These are phyloP conservation scores for Sporothrix pallida DNA, from an alignment of 2,329 filamentous ascomycete species.

Conservation along the genomic window DNA sequence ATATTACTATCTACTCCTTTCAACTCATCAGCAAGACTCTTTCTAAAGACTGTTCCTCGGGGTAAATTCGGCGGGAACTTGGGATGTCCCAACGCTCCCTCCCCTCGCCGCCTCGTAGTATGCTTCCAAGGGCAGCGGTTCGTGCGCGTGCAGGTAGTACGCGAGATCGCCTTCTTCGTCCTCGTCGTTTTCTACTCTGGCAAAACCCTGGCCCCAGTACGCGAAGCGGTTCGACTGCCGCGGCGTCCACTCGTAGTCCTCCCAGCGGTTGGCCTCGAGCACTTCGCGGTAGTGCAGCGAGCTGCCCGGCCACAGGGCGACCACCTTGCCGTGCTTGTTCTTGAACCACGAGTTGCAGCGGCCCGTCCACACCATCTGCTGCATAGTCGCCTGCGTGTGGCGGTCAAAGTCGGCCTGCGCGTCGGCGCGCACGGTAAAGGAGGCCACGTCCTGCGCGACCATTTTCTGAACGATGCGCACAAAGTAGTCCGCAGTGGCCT, in stretches of 20 bases:
- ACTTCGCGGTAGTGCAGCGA: conserved; percentile 55
- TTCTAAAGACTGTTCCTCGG: not conserved
- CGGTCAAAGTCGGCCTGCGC: conserved; percentile 54
- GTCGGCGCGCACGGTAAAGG: conserved; percentile 40
- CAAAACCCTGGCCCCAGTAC: conserved; percentile 40
- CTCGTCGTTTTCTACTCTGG: conserved; percentile 37
- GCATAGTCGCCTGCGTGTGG: conserved; percentile 51
- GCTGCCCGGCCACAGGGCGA: conserved; percentile 51
- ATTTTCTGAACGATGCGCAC: conserved; percentile 40
- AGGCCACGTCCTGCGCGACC: conserved; percentile 38
- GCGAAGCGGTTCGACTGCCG: conserved; percentile 38
- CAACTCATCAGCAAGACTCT: not conserved
- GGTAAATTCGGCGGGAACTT: conserved; percentile 2
- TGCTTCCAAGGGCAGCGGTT: conserved; percentile 21
- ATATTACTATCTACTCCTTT: not conserved
- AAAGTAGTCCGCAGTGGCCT: conserved; percentile 42
- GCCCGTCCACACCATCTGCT: conserved; percentile 52
- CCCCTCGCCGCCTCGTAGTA: conserved; percentile 14
- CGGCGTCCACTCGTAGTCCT: conserved; percentile 41
- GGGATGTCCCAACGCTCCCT: not conserved
- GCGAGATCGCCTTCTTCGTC: not conserved
- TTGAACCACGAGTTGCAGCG: conserved; percentile 54
- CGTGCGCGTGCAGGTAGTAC: conserved; percentile 5
- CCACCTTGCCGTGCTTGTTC: conserved; percentile 49
- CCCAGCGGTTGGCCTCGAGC: conserved; percentile 43